phyloP scores from a whole-genome alignment of 257 asterid species.

The Voacanga thouarsii region DNA sequence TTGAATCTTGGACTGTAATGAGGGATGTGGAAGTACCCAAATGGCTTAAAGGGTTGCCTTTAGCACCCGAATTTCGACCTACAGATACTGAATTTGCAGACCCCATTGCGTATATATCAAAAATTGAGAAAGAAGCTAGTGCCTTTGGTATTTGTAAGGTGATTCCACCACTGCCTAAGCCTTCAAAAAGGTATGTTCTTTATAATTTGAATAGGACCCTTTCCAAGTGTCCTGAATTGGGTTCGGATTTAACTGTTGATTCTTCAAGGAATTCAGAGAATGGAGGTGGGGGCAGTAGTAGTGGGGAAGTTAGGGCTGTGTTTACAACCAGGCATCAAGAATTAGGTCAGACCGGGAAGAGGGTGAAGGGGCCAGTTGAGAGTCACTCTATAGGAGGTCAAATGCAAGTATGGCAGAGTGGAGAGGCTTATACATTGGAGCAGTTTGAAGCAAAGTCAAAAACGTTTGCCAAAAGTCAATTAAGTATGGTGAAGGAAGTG shows the following conservation, averaged over 20 bases:
- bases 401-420: slow-evolving; percentile 98
- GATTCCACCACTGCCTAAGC: slow-evolving; percentile 90
- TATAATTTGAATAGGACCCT: slow-evolving; percentile 82
- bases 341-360: slow-evolving; percentile 67
- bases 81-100: slow-evolving; percentile 97
- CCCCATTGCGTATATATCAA: slow-evolving; percentile 94
- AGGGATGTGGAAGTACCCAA: slow-evolving; percentile 73
- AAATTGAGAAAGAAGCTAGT: slow-evolving; percentile 94
- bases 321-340: slow-evolving; percentile 95
- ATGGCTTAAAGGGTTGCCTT: slow-evolving; percentile 86
- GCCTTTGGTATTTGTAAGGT: slow-evolving; percentile 95
- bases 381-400: slow-evolving; percentile 39
- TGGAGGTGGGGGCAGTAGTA: slow-evolving; percentile 31
- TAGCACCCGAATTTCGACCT: slow-evolving; percentile 97
- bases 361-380: slow-evolving; percentile 37
- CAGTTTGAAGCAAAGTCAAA: slow-evolving; percentile 90
- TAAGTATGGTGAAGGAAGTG: slow-evolving; percentile 71
- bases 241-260: slow-evolving; percentile 41
- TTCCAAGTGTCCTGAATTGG: slow-evolving; percentile 78
- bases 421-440: slow-evolving; percentile 84
- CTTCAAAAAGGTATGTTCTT: slow-evolving; percentile 79
- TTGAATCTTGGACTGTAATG: slow-evolving; percentile 43
- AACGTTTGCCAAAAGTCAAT: slow-evolving; percentile 62
- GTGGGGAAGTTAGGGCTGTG: slow-evolving; percentile 57
- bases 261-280: slow-evolving; percentile 23